Conservation (phyloP, 805 yeast genomes). For the Debaryomyces prosopidis region DNA sequence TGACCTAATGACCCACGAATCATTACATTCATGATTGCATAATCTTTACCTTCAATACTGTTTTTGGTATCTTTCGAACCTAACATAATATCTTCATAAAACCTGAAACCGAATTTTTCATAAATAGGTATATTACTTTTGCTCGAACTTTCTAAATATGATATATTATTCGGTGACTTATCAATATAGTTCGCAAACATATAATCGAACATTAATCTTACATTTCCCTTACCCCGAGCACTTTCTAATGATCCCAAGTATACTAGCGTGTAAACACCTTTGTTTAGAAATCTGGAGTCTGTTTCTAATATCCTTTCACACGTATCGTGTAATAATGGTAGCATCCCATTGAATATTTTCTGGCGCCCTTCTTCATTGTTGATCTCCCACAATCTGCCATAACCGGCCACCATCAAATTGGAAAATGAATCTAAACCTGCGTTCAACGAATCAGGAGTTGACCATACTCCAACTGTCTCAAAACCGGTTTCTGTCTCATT, state of each 20-base stretch:
- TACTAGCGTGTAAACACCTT: constrained; percentile 42
- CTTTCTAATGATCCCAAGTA: constrained; percentile 43
- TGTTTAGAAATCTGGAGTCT: constrained; percentile 40
- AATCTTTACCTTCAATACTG: constrained; percentile 38
- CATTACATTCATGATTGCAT: constrained; percentile 46
- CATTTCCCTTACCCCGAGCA: constrained; percentile 61
- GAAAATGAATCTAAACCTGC: constrained; percentile 47
- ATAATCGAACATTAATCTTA: constrained; percentile 47
- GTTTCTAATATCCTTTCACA: constrained; percentile 42
- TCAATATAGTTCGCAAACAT: constrained; percentile 50
- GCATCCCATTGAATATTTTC: constrained; percentile 50
- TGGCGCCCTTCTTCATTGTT: constrained; percentile 49
- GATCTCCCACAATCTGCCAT: constrained; percentile 50
- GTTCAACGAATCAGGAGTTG: constrained; percentile 43
- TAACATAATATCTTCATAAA: constrained; percentile 49
- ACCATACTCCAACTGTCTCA: constrained; percentile 59
- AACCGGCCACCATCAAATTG: constrained; percentile 53
- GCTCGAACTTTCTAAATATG: constrained; percentile 53
- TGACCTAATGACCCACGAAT: constrained; percentile 37
- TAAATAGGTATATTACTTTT: constrained; percentile 52
- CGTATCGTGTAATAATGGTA: constrained; percentile 52
- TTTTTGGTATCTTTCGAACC: constrained; percentile 25
- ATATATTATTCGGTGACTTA: constrained; percentile 31
- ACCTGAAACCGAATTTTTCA: constrained; percentile 50
- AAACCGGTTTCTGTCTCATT: constrained; percentile 44